Percentiles rank a stretch among this genome's conserved stretches.
Evolutionary conservation across 2,329 filamentous ascomycete genomes (phyloP).

Genomic region (Keithomyces neogunnii): DNA sequence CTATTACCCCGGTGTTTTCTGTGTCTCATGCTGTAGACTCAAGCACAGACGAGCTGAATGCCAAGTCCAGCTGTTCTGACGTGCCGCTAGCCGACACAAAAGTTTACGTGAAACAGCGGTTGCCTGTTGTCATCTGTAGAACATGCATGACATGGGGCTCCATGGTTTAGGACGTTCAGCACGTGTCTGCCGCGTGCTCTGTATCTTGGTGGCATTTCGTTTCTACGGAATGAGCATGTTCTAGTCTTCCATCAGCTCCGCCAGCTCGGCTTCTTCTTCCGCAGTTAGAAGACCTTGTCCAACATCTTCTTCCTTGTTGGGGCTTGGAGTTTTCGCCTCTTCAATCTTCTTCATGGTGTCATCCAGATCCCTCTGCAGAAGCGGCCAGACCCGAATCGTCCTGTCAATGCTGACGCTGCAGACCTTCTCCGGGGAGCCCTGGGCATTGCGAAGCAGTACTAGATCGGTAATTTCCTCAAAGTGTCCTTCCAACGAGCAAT

Average conservation of each 20-base stretch:
- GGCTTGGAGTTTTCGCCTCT: conserved; percentile 37
- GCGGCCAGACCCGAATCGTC: conserved; percentile 76
- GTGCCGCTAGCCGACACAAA: too few relatives aligned
- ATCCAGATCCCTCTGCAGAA: conserved; percentile 53
- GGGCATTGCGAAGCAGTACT: conserved; percentile 43
- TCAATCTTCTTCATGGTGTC: conserved; percentile 35
- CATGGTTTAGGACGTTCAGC: too few relatives aligned
- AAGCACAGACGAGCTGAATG: too few relatives aligned
- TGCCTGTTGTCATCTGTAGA: too few relatives aligned
- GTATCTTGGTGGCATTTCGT: too few relatives aligned
- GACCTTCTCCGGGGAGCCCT: conserved; percentile 37
- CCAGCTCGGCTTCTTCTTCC: conserved; percentile 89
- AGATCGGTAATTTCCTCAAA: conserved; percentile 89
- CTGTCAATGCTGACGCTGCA: conserved; percentile 85
- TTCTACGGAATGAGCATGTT: too few relatives aligned
- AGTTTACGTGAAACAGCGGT: too few relatives aligned
- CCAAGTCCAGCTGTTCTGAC: too few relatives aligned
- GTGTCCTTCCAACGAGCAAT: conserved; percentile 72
- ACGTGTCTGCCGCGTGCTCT: too few relatives aligned
- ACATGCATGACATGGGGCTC: too few relatives aligned
- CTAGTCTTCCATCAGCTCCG: conserved; percentile 75
- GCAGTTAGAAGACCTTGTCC: conserved; percentile 57
- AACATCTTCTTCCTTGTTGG: conserved; percentile 38
- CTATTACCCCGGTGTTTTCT: too few relatives aligned
- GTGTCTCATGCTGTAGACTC: too few relatives aligned